These are phyloP conservation scores for Coemansia sp. DNA, from an alignment of 192 early-diverging fungal genomes.

Conservation along the genomic window DNA sequence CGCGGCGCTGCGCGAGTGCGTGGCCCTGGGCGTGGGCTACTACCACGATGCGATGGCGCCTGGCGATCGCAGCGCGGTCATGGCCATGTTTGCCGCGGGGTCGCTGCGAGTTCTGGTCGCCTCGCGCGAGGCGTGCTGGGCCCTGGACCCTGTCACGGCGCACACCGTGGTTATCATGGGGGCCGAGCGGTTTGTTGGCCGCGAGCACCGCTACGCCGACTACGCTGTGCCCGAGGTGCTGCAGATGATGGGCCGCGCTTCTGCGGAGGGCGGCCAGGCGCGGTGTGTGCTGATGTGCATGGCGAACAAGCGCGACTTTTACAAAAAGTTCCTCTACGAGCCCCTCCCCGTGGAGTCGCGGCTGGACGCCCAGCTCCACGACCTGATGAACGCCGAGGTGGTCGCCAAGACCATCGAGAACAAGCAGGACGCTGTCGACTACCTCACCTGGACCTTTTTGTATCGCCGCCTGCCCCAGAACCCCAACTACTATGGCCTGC, in stretches of 20 bases:
- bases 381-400: constrained; percentile 96
- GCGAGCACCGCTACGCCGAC: constrained; percentile 94
- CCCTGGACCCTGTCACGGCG: constrained; percentile 68
- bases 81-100: constrained; percentile 68
- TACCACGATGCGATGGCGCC: constrained; percentile 87
- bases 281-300: constrained; percentile 93
- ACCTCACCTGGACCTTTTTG: constrained; percentile 97
- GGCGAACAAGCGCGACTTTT: constrained; percentile 92
- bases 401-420: constrained; percentile 92
- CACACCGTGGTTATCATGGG: constrained; percentile 93
- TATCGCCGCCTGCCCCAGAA: constrained; percentile 96
- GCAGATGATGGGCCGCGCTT: constrained; percentile 98
- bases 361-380: constrained; percentile 90
- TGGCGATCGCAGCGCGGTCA: constrained; percentile 71
- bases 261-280: constrained; percentile 60
- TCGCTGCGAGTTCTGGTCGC: constrained; percentile 90
- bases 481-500: constrained; percentile 94
- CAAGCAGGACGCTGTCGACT: constrained; percentile 99
- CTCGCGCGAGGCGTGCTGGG: constrained; percentile 90
- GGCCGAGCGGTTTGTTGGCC: constrained; percentile 90
- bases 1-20: constrained; percentile 63
- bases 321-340: constrained; percentile 97
- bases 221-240: constrained; percentile 93
- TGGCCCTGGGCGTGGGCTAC: constrained; percentile 82
- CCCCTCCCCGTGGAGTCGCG: constrained; percentile 94